phyloP scores from a whole-genome alignment of 2,329 filamentous ascomycete genomes.

The Myriosclerotinia scirpicola region DNA sequence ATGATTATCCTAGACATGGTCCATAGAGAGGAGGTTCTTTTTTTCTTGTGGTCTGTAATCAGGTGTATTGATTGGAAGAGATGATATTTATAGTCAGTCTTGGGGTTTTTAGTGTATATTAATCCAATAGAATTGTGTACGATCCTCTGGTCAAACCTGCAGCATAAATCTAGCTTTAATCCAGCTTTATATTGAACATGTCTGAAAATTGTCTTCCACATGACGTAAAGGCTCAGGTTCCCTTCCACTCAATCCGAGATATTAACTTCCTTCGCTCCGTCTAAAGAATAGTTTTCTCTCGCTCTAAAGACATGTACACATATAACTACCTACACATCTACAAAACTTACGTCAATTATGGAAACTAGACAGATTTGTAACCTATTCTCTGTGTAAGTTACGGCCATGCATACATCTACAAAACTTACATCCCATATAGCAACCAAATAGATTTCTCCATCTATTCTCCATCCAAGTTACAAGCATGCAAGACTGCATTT shows the following conservation, averaged over 20 bases:
- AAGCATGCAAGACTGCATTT: not conserved
- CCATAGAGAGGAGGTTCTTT: not conserved
- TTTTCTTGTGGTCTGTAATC: not conserved
- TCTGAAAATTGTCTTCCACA: too few relatives aligned
- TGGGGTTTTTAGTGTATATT: accelerated
- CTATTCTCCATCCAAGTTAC: not conserved
- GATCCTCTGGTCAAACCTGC: too few relatives aligned
- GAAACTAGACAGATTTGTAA: not conserved
- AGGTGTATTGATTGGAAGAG: not conserved
- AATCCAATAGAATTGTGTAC: not conserved
- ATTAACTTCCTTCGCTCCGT: too few relatives aligned
- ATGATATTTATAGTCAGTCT: not conserved
- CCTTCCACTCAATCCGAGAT: too few relatives aligned
- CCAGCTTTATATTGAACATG: not conserved
- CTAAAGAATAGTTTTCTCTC: too few relatives aligned
- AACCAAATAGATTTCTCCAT: not conserved
- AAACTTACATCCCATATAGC: too few relatives aligned
- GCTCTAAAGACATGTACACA: not conserved
- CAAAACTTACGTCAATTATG: not conserved
- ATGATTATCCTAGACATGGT: not conserved
- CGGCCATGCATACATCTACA: too few relatives aligned
- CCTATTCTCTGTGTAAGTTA: too few relatives aligned
- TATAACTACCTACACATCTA: too few relatives aligned
- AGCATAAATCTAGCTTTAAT: not conserved
- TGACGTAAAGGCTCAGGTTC: too few relatives aligned